Conservation (phyloP, 768 basidiomycete genomes). For the Leucocoprinus leucothites region DNA sequence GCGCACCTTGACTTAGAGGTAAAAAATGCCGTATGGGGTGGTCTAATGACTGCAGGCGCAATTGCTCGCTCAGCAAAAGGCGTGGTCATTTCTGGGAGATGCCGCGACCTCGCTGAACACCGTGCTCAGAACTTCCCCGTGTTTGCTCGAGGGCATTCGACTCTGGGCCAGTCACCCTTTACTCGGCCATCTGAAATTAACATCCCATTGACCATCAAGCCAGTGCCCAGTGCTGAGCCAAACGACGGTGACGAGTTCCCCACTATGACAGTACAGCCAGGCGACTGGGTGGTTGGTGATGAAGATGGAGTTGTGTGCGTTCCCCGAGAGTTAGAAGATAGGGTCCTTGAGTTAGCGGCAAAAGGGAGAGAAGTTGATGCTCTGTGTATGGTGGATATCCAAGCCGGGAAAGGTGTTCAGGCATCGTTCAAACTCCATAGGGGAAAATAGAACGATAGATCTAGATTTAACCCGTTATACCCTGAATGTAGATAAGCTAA, state of each 20-base stretch:
- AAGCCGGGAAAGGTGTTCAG: conserved; percentile 68
- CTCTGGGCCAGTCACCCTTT: conserved; percentile 82
- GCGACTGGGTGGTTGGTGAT: conserved; percentile 85
- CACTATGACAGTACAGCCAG: conserved; percentile 58
- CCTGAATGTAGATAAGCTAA: too few relatives aligned
- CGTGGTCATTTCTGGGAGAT: conserved; percentile 81
- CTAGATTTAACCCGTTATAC: too few relatives aligned
- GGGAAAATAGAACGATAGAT: conserved; percentile 33
- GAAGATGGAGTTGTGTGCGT: conserved; percentile 88
- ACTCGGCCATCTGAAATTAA: conserved; percentile 78
- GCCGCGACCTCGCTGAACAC: conserved; percentile 82
- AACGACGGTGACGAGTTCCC: conserved; percentile 43
- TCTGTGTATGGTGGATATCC: conserved; percentile 71
- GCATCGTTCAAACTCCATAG: conserved; percentile 78
- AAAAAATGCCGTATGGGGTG: conserved; percentile 89
- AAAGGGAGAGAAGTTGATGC: conserved; percentile 65
- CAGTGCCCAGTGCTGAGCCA: not conserved
- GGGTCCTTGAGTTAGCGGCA: conserved; percentile 57
- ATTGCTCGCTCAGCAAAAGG: conserved; percentile 66
- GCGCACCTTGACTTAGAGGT: conserved; percentile 37
- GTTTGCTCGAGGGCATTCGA: conserved; percentile 79
- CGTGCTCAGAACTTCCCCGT: conserved; percentile 69
- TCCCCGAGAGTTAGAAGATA: conserved; percentile 46
- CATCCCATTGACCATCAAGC: conserved; percentile 50
- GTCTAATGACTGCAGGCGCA: conserved; percentile 87